phyloP scores from a whole-genome alignment of 202 grass and related monocot species.

The Musa balbisiana region DNA sequence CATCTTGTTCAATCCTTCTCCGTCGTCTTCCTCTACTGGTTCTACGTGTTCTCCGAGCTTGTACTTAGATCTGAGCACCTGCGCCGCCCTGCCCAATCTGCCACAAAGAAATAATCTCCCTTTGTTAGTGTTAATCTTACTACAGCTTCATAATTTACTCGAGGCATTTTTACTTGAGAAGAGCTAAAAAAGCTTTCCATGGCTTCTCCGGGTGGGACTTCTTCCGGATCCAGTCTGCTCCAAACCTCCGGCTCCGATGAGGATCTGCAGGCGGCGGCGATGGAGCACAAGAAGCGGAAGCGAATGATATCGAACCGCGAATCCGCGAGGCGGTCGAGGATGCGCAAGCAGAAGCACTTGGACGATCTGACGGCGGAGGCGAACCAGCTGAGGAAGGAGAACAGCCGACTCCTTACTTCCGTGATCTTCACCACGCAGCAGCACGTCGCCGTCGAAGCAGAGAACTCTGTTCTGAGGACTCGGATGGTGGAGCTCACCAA shows the following conservation, averaged over 20 bases:
- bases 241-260: not conserved
- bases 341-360: not conserved
- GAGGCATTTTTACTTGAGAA: not conserved
- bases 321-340: not conserved
- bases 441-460: not conserved
- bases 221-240: not conserved
- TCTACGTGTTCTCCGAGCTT: not conserved
- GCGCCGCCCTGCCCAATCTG: no score
- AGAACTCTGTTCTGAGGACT: not conserved
- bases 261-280: not conserved
- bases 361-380: not conserved
- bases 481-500: not conserved
- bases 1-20: conserved; percentile 1
- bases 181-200: not conserved
- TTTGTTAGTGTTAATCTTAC: not conserved
- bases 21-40: not conserved
- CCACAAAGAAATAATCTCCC: not conserved
- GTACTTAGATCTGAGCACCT: not conserved
- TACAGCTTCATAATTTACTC: not conserved
- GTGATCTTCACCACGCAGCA: not conserved
- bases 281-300: not conserved
- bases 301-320: not conserved
- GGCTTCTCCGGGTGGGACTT: not conserved
- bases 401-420: not conserved
- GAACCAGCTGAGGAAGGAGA: not conserved